phyloP scores from a whole-genome alignment of 176 grass and related monocot genomes.

The Oryza rufipogon region DNA sequence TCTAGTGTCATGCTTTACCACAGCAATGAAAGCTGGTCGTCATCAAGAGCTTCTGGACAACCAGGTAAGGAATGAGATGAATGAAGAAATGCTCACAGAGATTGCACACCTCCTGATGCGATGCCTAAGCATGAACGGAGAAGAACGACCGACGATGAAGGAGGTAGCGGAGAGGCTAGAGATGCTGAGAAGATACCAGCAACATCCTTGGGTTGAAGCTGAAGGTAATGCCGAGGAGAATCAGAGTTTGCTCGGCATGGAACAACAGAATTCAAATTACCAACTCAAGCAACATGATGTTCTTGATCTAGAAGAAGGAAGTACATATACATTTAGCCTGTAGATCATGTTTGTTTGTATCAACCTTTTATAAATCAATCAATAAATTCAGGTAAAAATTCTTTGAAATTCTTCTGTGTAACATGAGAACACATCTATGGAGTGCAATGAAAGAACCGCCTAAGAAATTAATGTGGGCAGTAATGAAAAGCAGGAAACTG shows the following conservation, averaged over 20 bases:
- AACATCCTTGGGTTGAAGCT: neutral
- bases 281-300: constrained; percentile 29
- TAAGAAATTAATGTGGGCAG: too few relatives aligned
- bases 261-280: constrained; percentile 27
- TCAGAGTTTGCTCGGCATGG: constrained; percentile 38
- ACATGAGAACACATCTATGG: too few relatives aligned
- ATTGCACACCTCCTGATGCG: constrained; percentile 52
- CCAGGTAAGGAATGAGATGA: constrained; percentile 47
- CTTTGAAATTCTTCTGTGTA: neutral
- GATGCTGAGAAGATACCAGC: constrained; percentile 43
- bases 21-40: constrained; percentile 31
- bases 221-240: neutral
- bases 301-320: constrained; percentile 35
- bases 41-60: constrained; percentile 56
- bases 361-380: neutral
- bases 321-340: neutral
- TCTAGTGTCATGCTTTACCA: constrained; percentile 56
- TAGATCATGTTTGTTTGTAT: neutral
- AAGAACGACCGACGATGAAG: constrained; percentile 69
- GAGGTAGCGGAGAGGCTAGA: constrained; percentile 59
- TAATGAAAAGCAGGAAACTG: too few relatives aligned
- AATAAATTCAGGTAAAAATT: neutral
- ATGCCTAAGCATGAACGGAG: constrained; percentile 60
- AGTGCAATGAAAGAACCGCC: too few relatives aligned
- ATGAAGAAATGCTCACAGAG: constrained; percentile 44